phyloP scores from a whole-genome alignment of 2,329 filamentous ascomycete species.

The Aspergillus sergii region DNA sequence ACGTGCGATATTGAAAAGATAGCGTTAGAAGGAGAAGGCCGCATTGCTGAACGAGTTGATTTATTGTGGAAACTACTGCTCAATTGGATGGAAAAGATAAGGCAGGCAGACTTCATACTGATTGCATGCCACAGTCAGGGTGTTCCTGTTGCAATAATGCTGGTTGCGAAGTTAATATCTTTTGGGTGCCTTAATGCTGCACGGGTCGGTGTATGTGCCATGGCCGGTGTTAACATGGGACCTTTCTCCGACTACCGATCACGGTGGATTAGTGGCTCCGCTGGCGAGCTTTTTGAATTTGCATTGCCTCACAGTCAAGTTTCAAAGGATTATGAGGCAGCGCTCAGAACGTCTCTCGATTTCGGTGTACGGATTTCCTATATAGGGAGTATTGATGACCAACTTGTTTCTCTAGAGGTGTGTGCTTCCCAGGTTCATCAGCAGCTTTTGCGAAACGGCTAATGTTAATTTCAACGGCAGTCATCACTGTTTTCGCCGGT shows the following conservation, averaged over 20 bases:
- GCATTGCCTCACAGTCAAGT: slow-evolving; percentile 78
- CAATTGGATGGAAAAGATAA: slow-evolving; percentile 92
- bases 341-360: slow-evolving; percentile 72
- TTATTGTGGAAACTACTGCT: slow-evolving; percentile 91
- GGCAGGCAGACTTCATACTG: slow-evolving; percentile 83
- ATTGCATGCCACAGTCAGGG: slow-evolving; percentile 96
- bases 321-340: slow-evolving; percentile 76
- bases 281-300: slow-evolving; percentile 95
- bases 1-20: slow-evolving; percentile 88
- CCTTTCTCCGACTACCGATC: slow-evolving; percentile 93
- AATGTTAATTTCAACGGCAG: slow-evolving; percentile 32
- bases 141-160: slow-evolving; percentile 89
- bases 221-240: slow-evolving; percentile 90
- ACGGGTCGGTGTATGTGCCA: slow-evolving; percentile 81
- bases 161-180: slow-evolving; percentile 88
- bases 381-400: slow-evolving; percentile 93
- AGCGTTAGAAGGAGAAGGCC: slow-evolving; percentile 90
- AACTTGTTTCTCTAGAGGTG: slow-evolving; percentile 89
- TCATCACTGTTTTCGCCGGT: slow-evolving; percentile 86
- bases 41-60: slow-evolving; percentile 84
- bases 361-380: slow-evolving; percentile 84
- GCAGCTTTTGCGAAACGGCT: background rate
- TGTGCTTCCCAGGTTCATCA: background rate
- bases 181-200: slow-evolving; percentile 78
- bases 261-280: slow-evolving; percentile 83